Evolutionary conservation across 345 rosid genomes (phyloP).

Genomic region (Heritiera fomes): DNA sequence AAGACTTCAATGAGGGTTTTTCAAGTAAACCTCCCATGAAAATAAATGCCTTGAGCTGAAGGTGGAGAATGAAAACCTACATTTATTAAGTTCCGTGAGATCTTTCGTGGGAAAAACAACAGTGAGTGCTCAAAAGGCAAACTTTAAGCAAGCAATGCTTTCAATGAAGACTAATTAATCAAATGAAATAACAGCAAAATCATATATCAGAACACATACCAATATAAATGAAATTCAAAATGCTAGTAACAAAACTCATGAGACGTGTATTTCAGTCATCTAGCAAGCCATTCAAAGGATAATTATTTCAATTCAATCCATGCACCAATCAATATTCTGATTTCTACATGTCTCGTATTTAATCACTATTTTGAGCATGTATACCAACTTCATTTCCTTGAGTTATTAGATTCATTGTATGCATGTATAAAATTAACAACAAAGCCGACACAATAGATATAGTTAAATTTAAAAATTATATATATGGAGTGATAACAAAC

Average conservation of each 20-base stretch:
- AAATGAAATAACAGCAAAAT: slow-evolving; percentile 10
- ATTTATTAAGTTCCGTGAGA: slow-evolving; percentile 22
- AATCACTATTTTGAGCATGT: background rate
- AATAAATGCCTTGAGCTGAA: slow-evolving; percentile 57
- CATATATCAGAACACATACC: background rate
- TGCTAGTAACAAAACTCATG: too few relatives aligned
- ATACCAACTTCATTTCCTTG: background rate
- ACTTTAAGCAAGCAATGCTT: background rate
- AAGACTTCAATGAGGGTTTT: slow-evolving; percentile 32
- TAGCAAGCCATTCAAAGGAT: slow-evolving; percentile 11
- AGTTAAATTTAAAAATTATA: background rate
- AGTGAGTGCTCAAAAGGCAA: background rate
- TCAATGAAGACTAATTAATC: background rate
- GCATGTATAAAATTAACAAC: slow-evolving; percentile 3
- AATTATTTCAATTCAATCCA: slow-evolving; percentile 1
- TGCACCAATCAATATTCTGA: background rate
- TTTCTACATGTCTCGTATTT: slow-evolving; percentile 1
- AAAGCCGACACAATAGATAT: background rate
- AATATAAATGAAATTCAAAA: too few relatives aligned
- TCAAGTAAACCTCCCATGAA: slow-evolving; percentile 41
- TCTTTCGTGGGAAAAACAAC: background rate
- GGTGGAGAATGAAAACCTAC: slow-evolving; percentile 54
- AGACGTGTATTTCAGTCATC: slow-evolving; percentile 6
- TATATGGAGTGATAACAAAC: slow-evolving; percentile 29
- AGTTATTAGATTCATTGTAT: background rate